These are phyloP conservation scores for Pseudoscleropodium purum DNA, from an alignment of 225 moss, liverwort and hornwort genomes.

Conservation along the genomic window DNA sequence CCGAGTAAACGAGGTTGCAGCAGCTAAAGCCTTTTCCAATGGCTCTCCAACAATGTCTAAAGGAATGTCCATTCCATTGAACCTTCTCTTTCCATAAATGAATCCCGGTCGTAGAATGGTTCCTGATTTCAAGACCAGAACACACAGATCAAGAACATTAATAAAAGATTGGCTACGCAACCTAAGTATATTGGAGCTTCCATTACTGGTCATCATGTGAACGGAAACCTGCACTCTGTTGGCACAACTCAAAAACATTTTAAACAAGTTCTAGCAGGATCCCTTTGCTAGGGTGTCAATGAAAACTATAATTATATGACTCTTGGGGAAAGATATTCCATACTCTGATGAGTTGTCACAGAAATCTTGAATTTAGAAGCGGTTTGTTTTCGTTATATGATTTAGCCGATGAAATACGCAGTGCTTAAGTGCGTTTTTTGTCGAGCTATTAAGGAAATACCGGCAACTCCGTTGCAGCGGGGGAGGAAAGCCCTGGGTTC, in stretches of 20 bases:
- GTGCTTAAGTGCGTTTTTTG: neutral
- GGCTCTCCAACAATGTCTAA: slow-evolving; percentile 57
- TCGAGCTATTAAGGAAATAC: neutral
- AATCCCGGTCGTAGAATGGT: slow-evolving; percentile 73
- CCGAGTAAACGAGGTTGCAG: slow-evolving; percentile 44
- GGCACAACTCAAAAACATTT: neutral
- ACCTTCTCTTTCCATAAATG: slow-evolving; percentile 72
- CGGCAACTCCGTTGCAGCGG: neutral
- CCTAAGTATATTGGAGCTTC: neutral
- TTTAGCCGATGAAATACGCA: neutral
- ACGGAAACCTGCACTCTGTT: neutral
- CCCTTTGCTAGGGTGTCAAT: neutral
- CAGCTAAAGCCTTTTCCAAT: slow-evolving; percentile 52
- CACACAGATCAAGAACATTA: neutral
- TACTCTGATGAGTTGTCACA: neutral
- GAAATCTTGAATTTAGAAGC: neutral
- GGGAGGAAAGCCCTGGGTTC: neutral
- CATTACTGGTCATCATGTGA: neutral
- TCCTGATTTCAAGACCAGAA: slow-evolving; percentile 26
- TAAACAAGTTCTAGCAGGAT: neutral
- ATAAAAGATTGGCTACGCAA: neutral
- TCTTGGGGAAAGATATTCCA: neutral
- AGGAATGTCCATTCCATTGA: slow-evolving; percentile 80
- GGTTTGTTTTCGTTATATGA: neutral
- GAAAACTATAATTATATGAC: neutral